Evolutionary conservation across 495 filamentous ascomycete species (phyloP), one percentile per base, ranked within the genome.

Genomic region (Thermochaetoides thermophila): DNA sequence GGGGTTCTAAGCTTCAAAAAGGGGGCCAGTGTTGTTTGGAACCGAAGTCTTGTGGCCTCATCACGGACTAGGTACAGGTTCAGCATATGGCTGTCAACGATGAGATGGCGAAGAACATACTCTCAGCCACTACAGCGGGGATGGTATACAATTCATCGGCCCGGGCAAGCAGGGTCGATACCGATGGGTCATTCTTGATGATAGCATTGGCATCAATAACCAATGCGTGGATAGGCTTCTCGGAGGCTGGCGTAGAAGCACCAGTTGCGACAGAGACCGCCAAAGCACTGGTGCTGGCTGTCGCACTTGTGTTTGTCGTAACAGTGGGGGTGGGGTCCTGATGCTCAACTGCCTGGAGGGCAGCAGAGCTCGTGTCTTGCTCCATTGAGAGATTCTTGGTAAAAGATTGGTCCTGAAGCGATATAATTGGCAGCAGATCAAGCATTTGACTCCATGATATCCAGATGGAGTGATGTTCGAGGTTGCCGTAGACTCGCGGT

Each of bases 181-280:
- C 70, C 17, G 76, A 56, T 27, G 84, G 82, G 42, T 82, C 76
- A 59, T 92, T 91, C 48, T 80, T 83, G 37, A 99, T 76, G 38
- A 99, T 78, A 1, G 87, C 84, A 30, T 85, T 85, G 17, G 89
- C 73, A 55, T 99, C 89, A 37, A 99, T 61, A 35, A 96, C 69
- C 24, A 99, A 70, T 9, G 81, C 79, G 61, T 91, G 72, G 30
- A 93, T 66, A 3, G 76, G 64, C 50, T 89, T 89, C 21, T 39
- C 35, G 1, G 46, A 22, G 2, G 37, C 12, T 19, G 30, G 27
- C 19, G 38, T 27, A 5, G 38, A n/a, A 0, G 37, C 15, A n/a
- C n/a, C n/a, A n/a, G n/a, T n/a, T n/a, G n/a, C n/a, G n/a, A n/a
- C n/a, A n/a, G n/a, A n/a, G n/a, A n/a, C n/a, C n/a, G n/a, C n/a